Conservation (phyloP, 148 eudicot species). For the Persicaria maculosa region DNA sequence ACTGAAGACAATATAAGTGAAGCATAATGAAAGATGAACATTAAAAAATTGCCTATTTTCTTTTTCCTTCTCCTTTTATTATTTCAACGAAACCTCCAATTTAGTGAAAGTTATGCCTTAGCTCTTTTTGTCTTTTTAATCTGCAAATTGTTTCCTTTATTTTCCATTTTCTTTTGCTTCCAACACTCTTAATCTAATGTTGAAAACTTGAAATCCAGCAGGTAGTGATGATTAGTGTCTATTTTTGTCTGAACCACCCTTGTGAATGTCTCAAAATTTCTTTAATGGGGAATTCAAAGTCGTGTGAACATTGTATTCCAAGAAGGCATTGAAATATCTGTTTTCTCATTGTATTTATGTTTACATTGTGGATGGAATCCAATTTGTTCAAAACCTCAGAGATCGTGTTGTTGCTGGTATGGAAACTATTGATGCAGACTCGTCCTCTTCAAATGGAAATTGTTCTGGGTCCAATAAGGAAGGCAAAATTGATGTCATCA, state of each 20-base stretch:
- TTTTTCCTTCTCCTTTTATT: neutral
- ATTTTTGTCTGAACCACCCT: neutral
- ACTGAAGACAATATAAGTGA: neutral
- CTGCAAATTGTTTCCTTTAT: too few species aligned
- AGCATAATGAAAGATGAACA: neutral
- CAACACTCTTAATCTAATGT: too few species aligned
- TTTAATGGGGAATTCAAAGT: too few species aligned
- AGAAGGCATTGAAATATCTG: conserved; percentile 9
- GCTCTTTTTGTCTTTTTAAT: too few species aligned
- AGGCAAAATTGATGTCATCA: conserved; percentile 31
- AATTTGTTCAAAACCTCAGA: conserved; percentile 44
- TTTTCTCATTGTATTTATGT: conserved; percentile 32
- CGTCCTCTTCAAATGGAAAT: conserved; percentile 19
- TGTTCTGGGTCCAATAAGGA: conserved; percentile 15
- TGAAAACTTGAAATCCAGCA: neutral
- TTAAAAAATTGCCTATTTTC: neutral
- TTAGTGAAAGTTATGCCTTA: too few species aligned
- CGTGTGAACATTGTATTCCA: neutral
- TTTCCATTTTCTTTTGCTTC: too few species aligned
- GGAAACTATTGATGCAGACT: conserved; percentile 8
- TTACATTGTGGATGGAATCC: conserved; percentile 77
- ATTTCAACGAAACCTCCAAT: too few species aligned
- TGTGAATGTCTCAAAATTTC: neutral
- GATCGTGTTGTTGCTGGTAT: conserved; percentile 13
- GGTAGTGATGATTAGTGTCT: neutral